Conservation (phyloP, 441 rosid genomes). For the Lepidium campestre region DNA sequence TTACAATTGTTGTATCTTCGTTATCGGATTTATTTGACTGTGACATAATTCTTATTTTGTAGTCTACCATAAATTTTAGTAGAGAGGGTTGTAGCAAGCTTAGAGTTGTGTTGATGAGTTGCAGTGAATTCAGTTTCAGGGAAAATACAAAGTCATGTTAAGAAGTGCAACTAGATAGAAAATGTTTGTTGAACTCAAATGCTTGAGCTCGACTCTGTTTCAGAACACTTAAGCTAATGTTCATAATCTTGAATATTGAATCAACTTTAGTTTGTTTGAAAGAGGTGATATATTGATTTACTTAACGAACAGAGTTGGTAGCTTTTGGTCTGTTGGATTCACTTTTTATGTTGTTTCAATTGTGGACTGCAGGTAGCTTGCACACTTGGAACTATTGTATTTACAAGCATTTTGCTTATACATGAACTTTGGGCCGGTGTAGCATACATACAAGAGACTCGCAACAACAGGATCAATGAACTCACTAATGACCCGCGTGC, state of each 20-base stretch:
- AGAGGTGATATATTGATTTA: not conserved
- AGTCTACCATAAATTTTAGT: not conserved
- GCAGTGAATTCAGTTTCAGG: not conserved
- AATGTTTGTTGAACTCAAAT: not conserved
- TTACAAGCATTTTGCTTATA: slow-evolving; percentile 74
- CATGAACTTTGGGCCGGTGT: slow-evolving; percentile 75
- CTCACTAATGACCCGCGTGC: slow-evolving; percentile 40
- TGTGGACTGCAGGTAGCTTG: slow-evolving; percentile 61
- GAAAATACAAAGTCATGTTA: not conserved
- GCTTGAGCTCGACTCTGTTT: not conserved
- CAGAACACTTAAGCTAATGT: not conserved
- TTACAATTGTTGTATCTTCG: not conserved
- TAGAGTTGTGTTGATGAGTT: not conserved
- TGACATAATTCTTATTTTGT: not conserved
- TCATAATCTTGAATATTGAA: not conserved
- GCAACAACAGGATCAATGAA: slow-evolving; percentile 34
- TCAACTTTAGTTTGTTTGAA: not conserved
- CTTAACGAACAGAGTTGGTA: not conserved
- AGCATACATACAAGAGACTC: slow-evolving; percentile 65
- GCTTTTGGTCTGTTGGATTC: not conserved
- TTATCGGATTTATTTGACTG: not conserved
- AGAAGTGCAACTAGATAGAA: not conserved
- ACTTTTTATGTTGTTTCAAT: not conserved
- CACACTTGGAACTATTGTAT: slow-evolving; percentile 80
- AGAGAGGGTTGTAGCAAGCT: not conserved